Base-by-base conservation (phyloP, 768 basidiomycete species). In the Punctularia strigosozonata region DNA sequence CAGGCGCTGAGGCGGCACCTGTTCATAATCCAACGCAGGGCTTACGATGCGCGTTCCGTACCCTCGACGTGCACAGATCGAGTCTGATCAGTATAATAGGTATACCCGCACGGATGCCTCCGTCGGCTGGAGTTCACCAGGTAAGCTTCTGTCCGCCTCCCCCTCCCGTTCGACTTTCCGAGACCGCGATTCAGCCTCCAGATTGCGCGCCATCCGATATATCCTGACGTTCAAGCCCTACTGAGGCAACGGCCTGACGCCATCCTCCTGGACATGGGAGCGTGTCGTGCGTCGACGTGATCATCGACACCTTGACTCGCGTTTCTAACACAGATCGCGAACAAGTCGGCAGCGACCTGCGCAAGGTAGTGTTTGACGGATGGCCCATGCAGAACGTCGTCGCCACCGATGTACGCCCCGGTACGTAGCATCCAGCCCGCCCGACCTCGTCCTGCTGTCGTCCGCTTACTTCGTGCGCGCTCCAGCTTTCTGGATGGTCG, bases 401-500 rank as follows among this genome's bases (percentile, higher is more conserved):
- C 15, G 56, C 56, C 4, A 55, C 59, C 3, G 69, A 72, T 44
- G 35, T 68, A 17, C 44, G 49, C 14, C 48, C 48, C 41, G 65
- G 68, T 66, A 30, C 41, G 45, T 41, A 25, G 4, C 19, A 34
- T 19, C 10, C 20, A 19, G 22, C 1, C n/a, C n/a, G n/a, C n/a
- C n/a, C n/a, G n/a, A n/a, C n/a, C n/a, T n/a, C n/a, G n/a, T n/a
- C 14, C 1, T 22, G 12, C 28, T n/a, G 17, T 8, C 34, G 12
- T 5, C 13, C 10, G 20, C n/a, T 43, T 12, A 7, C 7, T 6
- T 2, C 21, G 28, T 25, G 32, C 3, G 30, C 7, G 10, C 17
- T 19, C 10, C 40, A 79, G 77, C 58, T 7, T 73, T 75, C 44
- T 80, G 77, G 77, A 62, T 72, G 4, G 59, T 69, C 4, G 79